Evolutionary conservation across 768 basidiomycete genomes (phyloP).

Genomic region (Hydnomerulius pinastri): DNA sequence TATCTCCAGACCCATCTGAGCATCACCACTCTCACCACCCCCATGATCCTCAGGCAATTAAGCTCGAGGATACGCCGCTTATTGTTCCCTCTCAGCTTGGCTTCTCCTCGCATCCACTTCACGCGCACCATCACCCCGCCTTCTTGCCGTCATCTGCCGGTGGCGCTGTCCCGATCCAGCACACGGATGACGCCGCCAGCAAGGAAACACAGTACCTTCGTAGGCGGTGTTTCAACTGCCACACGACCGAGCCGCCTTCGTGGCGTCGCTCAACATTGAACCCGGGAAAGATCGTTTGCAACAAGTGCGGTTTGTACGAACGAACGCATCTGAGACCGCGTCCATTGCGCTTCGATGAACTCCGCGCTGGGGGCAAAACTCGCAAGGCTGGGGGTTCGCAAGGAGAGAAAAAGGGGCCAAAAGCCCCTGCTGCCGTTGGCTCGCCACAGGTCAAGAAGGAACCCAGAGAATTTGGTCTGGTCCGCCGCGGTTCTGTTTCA

Average conservation of each 20-base stretch:
- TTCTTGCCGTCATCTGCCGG: constrained; percentile 46
- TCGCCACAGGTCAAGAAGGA: constrained; percentile 63
- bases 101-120: constrained; percentile 30
- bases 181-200: constrained; percentile 87
- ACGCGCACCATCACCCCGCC: constrained; percentile 39
- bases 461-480: constrained; percentile 50
- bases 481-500: constrained; percentile 64
- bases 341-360: constrained; percentile 84
- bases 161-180: constrained; percentile 61
- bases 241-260: constrained; percentile 86
- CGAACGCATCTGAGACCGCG: constrained; percentile 84
- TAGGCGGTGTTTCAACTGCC: constrained; percentile 87
- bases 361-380: constrained; percentile 84
- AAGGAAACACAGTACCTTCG: constrained; percentile 92
- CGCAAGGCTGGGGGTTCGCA: constrained; percentile 45
- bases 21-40: constrained; percentile 2
- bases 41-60: constrained; percentile 46
- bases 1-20: constrained; percentile 29
- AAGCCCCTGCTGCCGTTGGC: constrained; percentile 38
- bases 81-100: constrained; percentile 63
- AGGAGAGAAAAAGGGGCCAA: constrained; percentile 33
- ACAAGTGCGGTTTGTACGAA: constrained; percentile 91
- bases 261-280: constrained; percentile 89
- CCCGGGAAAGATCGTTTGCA: constrained; percentile 92
- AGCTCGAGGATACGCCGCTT: constrained; percentile 63